phyloP scores from a whole-genome alignment of 2,329 filamentous ascomycete genomes.

The Sphaceloma murrayae region DNA sequence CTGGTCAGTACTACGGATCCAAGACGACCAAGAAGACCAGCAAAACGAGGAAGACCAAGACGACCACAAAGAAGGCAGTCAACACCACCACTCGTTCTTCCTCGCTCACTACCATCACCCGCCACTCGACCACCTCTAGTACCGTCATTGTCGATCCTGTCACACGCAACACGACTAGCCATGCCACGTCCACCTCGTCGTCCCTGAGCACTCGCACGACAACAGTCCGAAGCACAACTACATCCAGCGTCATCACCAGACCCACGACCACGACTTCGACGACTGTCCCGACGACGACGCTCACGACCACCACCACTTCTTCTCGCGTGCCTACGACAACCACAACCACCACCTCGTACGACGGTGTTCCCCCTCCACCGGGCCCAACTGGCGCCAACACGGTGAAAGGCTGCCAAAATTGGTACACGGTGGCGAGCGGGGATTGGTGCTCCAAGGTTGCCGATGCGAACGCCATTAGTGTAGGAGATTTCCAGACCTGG shows the following conservation, averaged over 20 bases:
- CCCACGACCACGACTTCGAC: neutral
- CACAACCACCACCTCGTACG: constrained; percentile 1
- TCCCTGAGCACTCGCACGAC: neutral
- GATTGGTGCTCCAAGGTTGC: no score
- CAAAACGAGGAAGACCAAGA: constrained; percentile 4
- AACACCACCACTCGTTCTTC: constrained; percentile 11
- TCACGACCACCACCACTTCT: constrained; percentile 1
- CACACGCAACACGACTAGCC: neutral
- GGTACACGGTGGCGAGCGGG: no score
- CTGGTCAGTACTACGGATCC: neutral
- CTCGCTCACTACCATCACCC: constrained; percentile 3
- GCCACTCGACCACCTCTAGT: neutral
- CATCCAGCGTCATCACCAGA: no score
- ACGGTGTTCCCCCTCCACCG: neutral
- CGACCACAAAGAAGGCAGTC: neutral
- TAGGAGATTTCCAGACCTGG: no score
- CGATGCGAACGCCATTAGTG: no score
- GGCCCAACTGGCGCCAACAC: constrained; percentile 1
- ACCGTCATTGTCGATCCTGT: constrained; percentile 4
- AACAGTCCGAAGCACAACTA: neutral
- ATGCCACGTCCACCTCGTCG: neutral
- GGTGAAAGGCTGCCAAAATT: no score
- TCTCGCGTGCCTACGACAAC: neutral
- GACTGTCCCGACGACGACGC: neutral
- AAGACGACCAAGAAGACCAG: constrained; percentile 7